phyloP scores from a whole-genome alignment of 2,329 filamentous ascomycete genomes.

The Dothideomycetes sp. region DNA sequence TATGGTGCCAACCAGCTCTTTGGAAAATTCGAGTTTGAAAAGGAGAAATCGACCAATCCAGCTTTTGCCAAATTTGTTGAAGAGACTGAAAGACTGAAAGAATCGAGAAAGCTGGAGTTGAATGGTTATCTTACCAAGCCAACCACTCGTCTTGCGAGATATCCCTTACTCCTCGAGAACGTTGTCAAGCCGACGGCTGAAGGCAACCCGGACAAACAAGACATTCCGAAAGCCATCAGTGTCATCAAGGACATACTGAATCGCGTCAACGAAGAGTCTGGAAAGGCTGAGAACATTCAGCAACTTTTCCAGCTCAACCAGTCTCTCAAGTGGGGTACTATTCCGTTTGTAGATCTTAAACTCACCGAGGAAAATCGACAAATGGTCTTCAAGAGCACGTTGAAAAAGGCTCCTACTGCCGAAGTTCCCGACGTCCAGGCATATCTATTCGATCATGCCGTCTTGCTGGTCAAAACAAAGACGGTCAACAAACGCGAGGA shows the following conservation, averaged over 20 bases:
- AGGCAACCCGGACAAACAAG: conserved; percentile 77
- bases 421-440: conserved; percentile 74
- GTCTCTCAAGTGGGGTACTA: conserved; percentile 79
- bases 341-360: conserved; percentile 86
- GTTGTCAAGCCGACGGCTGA: conserved; percentile 86
- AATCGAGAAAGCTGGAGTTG: conserved; percentile 89
- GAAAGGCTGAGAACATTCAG: conserved; percentile 95
- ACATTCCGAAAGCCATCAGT: conserved; percentile 79
- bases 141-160: conserved; percentile 86
- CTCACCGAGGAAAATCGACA: conserved; percentile 88
- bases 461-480: conserved; percentile 84
- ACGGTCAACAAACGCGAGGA: conserved; percentile 88
- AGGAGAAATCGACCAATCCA: conserved; percentile 78
- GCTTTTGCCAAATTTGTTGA: conserved; percentile 87
- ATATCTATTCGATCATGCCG: conserved; percentile 92
- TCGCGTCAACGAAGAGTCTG: conserved; percentile 86
- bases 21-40: conserved; percentile 96
- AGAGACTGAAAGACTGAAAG: conserved; percentile 89
- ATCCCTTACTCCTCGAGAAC: conserved; percentile 82
- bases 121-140: conserved; percentile 98
- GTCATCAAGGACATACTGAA: conserved; percentile 80
- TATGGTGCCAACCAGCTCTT: conserved; percentile 95
- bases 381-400: conserved; percentile 82
- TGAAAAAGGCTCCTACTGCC: conserved; percentile 88
- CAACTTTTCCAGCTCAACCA: conserved; percentile 87